Percentiles rank a stretch among this genome's conserved stretches.
phyloP scores from a whole-genome alignment of 106 monocot genomes.

The Dendrobium officinale region DNA sequence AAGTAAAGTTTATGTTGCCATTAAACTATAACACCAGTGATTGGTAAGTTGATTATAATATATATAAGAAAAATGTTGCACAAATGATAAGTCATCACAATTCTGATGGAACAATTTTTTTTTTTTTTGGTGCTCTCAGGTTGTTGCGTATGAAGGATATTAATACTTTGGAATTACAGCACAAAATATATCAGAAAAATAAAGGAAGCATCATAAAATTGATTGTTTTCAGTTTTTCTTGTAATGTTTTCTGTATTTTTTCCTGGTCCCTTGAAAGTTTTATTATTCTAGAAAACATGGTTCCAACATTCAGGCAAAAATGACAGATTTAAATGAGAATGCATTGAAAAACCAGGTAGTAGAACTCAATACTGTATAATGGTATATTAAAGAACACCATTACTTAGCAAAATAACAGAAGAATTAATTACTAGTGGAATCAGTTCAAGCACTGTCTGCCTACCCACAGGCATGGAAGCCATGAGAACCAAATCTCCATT shows the following conservation, averaged over 20 bases:
- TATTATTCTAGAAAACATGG: background rate
- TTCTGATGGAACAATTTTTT: too few relatives aligned
- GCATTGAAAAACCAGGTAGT: background rate
- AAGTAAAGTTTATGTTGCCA: background rate
- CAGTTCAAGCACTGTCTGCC: background rate
- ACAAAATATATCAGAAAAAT: background rate
- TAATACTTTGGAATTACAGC: background rate
- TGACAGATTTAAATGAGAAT: background rate
- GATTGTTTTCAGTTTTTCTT: background rate
- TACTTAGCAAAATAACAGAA: background rate
- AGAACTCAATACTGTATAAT: background rate
- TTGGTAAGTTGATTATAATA: background rate
- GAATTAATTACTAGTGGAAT: background rate
- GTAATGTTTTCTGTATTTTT: background rate
- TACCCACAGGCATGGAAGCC: background rate
- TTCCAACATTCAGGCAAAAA: background rate
- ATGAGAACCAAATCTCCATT: constrained; percentile 1
- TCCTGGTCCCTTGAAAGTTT: background rate
- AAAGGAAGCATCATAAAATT: background rate
- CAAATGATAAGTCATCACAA: background rate
- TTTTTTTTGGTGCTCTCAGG: background rate
- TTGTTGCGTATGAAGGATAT: background rate
- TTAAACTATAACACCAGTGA: background rate
- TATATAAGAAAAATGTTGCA: background rate
- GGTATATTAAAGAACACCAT: background rate